Percentiles rank a stretch among this genome's conserved stretches.
Evolutionary conservation across 2,329 filamentous ascomycete genomes (phyloP).

Genomic region (Karstenula rhodostoma): DNA sequence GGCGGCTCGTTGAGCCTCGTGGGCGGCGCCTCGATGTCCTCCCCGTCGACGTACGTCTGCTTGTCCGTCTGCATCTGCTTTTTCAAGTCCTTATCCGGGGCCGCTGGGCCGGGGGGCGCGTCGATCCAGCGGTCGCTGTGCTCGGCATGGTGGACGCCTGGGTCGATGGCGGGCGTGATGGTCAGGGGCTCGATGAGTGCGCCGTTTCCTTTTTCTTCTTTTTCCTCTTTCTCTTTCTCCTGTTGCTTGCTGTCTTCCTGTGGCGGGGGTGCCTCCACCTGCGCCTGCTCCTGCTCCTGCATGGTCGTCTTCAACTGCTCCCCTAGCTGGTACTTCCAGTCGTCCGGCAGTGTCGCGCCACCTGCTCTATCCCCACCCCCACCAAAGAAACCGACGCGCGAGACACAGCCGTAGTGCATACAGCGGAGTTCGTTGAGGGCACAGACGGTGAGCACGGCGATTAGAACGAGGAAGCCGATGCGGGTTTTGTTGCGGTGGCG

Average conservation of each 20-base stretch:
- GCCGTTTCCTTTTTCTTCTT: not conserved
- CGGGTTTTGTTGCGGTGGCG: conserved; percentile 15
- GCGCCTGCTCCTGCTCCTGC: not conserved
- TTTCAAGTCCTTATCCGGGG: not conserved
- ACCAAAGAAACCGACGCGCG: conserved; percentile 15
- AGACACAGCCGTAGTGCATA: conserved; percentile 17
- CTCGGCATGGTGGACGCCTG: not conserved
- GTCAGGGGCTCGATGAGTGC: not conserved
- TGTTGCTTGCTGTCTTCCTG: too few species aligned
- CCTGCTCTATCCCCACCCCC: not conserved
- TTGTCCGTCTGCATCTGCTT: not conserved
- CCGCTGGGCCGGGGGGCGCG: not conserved
- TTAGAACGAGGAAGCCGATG: conserved; percentile 10
- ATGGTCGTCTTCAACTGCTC: conserved; percentile 4
- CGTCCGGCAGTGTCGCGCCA: not conserved
- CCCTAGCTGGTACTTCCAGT: conserved; percentile 1
- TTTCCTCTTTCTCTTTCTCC: too few species aligned
- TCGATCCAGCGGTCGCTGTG: not conserved
- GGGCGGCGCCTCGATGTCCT: not conserved
- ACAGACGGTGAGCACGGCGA: conserved; percentile 10
- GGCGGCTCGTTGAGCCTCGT: not conserved
- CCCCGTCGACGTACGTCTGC: not conserved
- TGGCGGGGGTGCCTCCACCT: not conserved
- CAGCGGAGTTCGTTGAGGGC: conserved; percentile 23
- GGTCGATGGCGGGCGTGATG: not conserved